Evolutionary conservation across 2,329 filamentous ascomycete genomes (phyloP), one percentile per base, ranked within the genome.

Genomic region (Ophioceras dolichostomum): DNA sequence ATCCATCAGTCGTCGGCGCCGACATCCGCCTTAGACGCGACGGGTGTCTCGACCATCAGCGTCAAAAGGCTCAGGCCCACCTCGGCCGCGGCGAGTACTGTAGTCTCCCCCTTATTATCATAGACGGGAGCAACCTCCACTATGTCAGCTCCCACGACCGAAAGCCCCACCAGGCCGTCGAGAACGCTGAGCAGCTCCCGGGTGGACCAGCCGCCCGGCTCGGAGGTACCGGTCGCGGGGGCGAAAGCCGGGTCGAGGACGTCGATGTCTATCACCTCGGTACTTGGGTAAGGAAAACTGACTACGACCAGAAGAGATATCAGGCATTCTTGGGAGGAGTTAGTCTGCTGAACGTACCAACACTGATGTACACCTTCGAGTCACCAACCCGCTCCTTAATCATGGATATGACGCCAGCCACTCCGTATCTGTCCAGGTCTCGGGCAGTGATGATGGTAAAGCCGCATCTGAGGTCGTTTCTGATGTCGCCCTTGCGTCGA

Each of bases 111-210:
- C 10, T 62, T 63, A 16, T 78, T 79, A 58, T 89, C 84, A 55
- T 88, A 89, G 4, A 73, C 75, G 0, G 84, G 84, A 2, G 79
- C 73, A 5, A 89, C 83, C 59, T 89, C 83, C 4, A 89, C 83
- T 34, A 89, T 72, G 59, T 89, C 84, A 0, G 78, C 83, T 2
- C 82, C 83, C 1, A 89, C 74, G 5, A 89, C 63, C 44, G 85
- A 81, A 50, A 89, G 55, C 0, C 65, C 72, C 48, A 80, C 76
- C 10, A 89, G 69, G 0, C 80, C 82, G 17, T 83, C 69, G 42
- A 89, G 58, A 39, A 89, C 79, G 3, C 76, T 66, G 42, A 88
- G 79, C 41, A 91, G 61, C 57, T 89, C 83, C 26, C 83, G 67
- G 4, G 77, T 84, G 3, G 80, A 84, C 83, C 83, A 89, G 14